Evolutionary conservation across 768 basidiomycete species (phyloP), one percentile per base, ranked within the genome.

Genomic region (Boletellus sp.): DNA sequence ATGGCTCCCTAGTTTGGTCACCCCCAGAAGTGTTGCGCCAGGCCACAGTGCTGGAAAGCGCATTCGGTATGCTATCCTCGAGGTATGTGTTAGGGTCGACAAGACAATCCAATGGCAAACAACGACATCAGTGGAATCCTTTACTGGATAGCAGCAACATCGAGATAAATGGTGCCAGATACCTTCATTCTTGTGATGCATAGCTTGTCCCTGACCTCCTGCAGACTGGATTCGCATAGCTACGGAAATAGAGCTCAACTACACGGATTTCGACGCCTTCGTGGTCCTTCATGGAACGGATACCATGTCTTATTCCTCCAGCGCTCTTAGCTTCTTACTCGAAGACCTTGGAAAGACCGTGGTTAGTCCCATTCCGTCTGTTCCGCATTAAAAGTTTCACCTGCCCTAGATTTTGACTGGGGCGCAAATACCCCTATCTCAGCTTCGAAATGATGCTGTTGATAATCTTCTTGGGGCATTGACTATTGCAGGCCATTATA

Each of bases 301-400:
- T 61, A 93, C 90, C 1, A 93, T 94, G 89, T 82, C 84, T 16
- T 94, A 92, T 67, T 86, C 87, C 8, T 82, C 92, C 8, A 92
- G 90, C 42, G 91, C 93, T 3, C 75, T 95, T 33, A 89, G 87
- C 62, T 97, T 96, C 66, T 70, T 97, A 47, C 76, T 97, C 7
- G 93, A 96, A 70, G 92, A 96, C 56, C 77, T 97, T 3, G 91
- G 92, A 42, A 94, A 92, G 72, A 93, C 90, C 1, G 87, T 94
- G 59, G 89, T 90, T 74, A 33, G 74, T 56, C 47, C 20, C 28
- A 9, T 24, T 47, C n/a, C 13, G 15, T 44, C 15, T 41, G 5
- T 24, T 28, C 16, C 10, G 23, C 33, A 19, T 22, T 8, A 20
- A 15, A 32, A 32, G 9, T 42, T 11, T 2, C 36, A 38, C n/a